Percentiles rank a stretch among this genome's conserved stretches.
These are phyloP conservation scores for Scedosporium aurantiacum DNA, from an alignment of 2,329 filamentous ascomycete genomes.

Conservation along the genomic window DNA sequence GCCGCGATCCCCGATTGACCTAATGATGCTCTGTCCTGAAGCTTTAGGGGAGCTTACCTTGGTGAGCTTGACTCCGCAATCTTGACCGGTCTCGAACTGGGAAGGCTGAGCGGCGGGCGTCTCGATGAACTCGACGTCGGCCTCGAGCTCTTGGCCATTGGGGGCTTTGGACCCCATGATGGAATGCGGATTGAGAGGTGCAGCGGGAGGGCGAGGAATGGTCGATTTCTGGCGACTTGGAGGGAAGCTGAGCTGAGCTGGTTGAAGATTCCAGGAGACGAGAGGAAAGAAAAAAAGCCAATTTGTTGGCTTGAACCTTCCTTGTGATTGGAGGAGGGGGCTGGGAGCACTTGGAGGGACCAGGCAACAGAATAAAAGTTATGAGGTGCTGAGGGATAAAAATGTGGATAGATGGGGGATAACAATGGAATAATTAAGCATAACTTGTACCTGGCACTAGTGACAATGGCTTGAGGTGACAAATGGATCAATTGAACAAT, in stretches of 20 bases:
- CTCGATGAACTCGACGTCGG: conserved; percentile 30
- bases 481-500: no score
- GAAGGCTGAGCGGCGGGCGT: conserved; percentile 29
- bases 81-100: conserved; percentile 61
- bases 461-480: no score
- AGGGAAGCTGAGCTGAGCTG: neutral
- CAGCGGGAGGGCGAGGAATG: neutral
- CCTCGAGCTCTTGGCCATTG: conserved; percentile 14
- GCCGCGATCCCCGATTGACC: no score
- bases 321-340: neutral
- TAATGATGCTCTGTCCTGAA: neutral
- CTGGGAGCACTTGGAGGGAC: neutral
- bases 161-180: conserved; percentile 8
- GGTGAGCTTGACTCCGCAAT: conserved; percentile 36
- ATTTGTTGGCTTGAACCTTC: neutral
- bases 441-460: no score
- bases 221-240: neutral
- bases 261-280: neutral
- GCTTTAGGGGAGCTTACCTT: conserved; percentile 24
- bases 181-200: neutral
- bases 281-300: neutral
- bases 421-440: neutral
- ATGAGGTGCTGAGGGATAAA: neutral
- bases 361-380: neutral
- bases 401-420: neutral